phyloP scores from a whole-genome alignment of 768 basidiomycete species.

The Phlebiopsis flavidoalba region DNA sequence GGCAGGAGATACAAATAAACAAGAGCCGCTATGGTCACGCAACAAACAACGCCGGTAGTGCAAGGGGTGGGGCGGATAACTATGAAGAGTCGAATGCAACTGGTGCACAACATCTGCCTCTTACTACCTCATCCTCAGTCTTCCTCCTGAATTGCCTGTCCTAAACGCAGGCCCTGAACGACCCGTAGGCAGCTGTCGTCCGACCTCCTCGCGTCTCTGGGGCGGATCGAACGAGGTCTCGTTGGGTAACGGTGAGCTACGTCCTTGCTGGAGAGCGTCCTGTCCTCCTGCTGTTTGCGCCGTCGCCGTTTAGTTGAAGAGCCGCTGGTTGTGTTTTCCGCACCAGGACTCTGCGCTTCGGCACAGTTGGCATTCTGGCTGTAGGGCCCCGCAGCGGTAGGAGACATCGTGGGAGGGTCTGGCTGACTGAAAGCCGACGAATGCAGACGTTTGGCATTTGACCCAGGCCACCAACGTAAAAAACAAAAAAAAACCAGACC shows the following conservation, averaged over 20 bases:
- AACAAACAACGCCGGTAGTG: neutral
- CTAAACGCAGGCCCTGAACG: conserved; percentile 68
- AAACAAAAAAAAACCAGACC: too few relatives aligned
- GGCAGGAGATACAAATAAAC: conserved; percentile 1
- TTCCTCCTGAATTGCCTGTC: conserved; percentile 76
- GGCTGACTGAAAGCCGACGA: conserved; percentile 11
- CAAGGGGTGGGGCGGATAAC: neutral
- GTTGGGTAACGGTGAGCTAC: conserved; percentile 53
- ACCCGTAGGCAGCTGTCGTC: conserved; percentile 62
- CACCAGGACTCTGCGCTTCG: conserved; percentile 15
- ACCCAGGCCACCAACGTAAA: conserved; percentile 76
- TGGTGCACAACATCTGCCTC: neutral
- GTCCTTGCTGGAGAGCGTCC: conserved; percentile 56
- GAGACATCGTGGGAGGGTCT: conserved; percentile 15
- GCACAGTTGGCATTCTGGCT: conserved; percentile 2
- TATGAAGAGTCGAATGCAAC: neutral
- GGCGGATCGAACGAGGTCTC: conserved; percentile 44
- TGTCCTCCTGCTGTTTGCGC: conserved; percentile 18
- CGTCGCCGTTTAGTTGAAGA: conserved; percentile 5
- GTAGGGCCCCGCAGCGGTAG: conserved; percentile 8
- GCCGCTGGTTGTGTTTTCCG: conserved; percentile 10
- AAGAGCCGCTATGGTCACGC: neutral
- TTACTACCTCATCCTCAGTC: conserved; percentile 83
- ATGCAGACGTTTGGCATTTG: conserved; percentile 39
- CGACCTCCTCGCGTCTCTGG: conserved; percentile 50